Percentiles rank a stretch among this genome's conserved stretches.
Conservation (phyloP, 768 basidiomycete species). For the Paxillus involutus region DNA sequence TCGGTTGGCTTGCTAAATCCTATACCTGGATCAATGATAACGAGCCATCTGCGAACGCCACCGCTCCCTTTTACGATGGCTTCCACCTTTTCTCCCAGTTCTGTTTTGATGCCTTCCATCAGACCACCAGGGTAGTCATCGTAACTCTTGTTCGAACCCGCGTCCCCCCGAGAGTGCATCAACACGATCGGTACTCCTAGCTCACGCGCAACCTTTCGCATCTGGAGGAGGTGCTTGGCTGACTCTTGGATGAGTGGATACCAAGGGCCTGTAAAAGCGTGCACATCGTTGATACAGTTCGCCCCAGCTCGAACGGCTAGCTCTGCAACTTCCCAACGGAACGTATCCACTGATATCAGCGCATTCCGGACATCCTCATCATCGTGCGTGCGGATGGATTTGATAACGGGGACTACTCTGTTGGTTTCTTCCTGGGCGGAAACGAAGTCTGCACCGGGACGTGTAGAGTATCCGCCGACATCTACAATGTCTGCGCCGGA, state of each 20-base stretch:
- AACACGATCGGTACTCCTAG: slow-evolving; percentile 78
- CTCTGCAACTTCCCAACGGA: slow-evolving; percentile 21
- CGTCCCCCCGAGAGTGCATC: slow-evolving; percentile 94
- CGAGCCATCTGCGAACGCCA: slow-evolving; percentile 83
- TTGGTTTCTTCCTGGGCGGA: slow-evolving; percentile 64
- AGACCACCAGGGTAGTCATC: slow-evolving; percentile 47
- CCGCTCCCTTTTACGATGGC: slow-evolving; percentile 61
- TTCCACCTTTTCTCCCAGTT: slow-evolving; percentile 71
- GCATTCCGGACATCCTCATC: slow-evolving; percentile 6
- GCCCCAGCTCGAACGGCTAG: slow-evolving; percentile 80
- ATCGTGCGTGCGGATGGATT: slow-evolving; percentile 47
- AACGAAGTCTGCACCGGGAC: slow-evolving; percentile 75
- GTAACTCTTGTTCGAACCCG: slow-evolving; percentile 72
- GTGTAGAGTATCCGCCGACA: slow-evolving; percentile 91
- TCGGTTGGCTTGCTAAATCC: slow-evolving; percentile 89
- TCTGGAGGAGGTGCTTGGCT: slow-evolving; percentile 45
- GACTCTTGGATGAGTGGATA: slow-evolving; percentile 36
- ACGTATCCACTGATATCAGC: slow-evolving; percentile 29
- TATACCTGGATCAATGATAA: slow-evolving; percentile 89
- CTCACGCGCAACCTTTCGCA: slow-evolving; percentile 66
- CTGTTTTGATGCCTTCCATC: slow-evolving; percentile 64
- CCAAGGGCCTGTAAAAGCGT: slow-evolving; percentile 70
- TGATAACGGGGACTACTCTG: slow-evolving; percentile 73
- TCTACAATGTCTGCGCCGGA: slow-evolving; percentile 81
- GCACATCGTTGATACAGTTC: slow-evolving; percentile 92